Percentiles rank a stretch among this genome's conserved stretches.
phyloP scores from a whole-genome alignment of 2,329 filamentous ascomycete species.

The Ustilaginoidea virens region DNA sequence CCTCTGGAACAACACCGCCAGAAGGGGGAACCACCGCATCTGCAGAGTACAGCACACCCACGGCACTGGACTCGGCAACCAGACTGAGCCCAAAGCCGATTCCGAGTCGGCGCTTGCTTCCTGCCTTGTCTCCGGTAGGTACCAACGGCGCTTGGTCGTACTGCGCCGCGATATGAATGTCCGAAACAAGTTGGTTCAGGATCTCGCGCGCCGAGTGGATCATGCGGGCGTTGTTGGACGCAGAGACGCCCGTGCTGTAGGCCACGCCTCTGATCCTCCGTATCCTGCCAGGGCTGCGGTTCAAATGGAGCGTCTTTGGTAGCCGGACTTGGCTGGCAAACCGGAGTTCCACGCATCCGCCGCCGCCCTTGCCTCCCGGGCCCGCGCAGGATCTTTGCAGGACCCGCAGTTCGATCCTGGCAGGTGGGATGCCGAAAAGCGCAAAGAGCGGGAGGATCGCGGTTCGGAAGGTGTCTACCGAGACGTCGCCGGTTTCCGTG shows the following conservation, averaged over 20 bases:
- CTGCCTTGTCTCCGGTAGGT: conserved; percentile 34
- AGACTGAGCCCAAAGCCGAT: conserved; percentile 85
- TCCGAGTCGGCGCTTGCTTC: conserved; percentile 51
- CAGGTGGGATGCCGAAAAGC: conserved; percentile 68
- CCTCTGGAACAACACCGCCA: conserved; percentile 76
- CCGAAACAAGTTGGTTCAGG: conserved; percentile 69
- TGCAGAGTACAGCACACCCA: conserved; percentile 71
- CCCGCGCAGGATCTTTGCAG: conserved; percentile 67
- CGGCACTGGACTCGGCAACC: conserved; percentile 78
- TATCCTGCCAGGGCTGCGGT: conserved; percentile 67
- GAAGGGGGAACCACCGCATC: conserved; percentile 62
- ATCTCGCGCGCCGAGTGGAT: conserved; percentile 81
- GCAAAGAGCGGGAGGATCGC: conserved; percentile 82
- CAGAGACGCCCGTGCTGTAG: conserved; percentile 82
- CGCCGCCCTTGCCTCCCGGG: conserved; percentile 60
- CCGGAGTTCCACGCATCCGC: conserved; percentile 81
- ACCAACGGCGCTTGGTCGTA: conserved; percentile 53
- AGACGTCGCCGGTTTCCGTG: conserved; percentile 73
- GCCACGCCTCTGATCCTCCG: conserved; percentile 85
- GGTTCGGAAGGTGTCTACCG: conserved; percentile 84
- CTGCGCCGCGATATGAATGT: conserved; percentile 78
- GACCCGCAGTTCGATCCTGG: conserved; percentile 73
- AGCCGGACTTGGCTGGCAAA: conserved; percentile 89
- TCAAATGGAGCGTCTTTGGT: conserved; percentile 83
- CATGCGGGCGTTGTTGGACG: conserved; percentile 87